Percentiles rank a stretch among this genome's conserved stretches.
phyloP scores from a whole-genome alignment of 768 basidiomycete genomes.

The Tulasnella sp. region DNA sequence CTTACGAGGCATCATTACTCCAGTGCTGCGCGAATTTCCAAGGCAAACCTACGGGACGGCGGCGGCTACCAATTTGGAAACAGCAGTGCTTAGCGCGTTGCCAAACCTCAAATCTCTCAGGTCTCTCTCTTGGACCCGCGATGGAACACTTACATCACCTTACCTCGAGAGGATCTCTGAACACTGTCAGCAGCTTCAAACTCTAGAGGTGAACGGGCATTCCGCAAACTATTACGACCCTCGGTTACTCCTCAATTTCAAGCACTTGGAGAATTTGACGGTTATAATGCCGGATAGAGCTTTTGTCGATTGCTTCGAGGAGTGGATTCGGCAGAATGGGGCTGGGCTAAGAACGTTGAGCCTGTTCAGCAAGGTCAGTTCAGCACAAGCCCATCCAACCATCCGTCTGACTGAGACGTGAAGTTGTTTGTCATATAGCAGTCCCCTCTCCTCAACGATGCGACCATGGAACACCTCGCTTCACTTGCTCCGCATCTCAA shows the following conservation, averaged over 20 bases:
- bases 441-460: slow-evolving; percentile 53
- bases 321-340: slow-evolving; percentile 45
- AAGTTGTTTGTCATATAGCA: slow-evolving; percentile 18
- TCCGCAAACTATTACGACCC: slow-evolving; percentile 49
- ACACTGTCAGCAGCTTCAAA: slow-evolving; percentile 37
- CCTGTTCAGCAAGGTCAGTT: slow-evolving; percentile 59
- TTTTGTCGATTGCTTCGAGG: slow-evolving; percentile 43
- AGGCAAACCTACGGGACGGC: slow-evolving; percentile 37
- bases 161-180: slow-evolving; percentile 47
- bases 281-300: slow-evolving; percentile 65
- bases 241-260: slow-evolving; percentile 42
- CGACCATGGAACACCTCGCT: slow-evolving; percentile 43
- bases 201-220: slow-evolving; percentile 67
- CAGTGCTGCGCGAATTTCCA: slow-evolving; percentile 70
- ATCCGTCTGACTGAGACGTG: neutral
- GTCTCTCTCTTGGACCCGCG: slow-evolving; percentile 71
- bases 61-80: slow-evolving; percentile 32
- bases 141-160: slow-evolving; percentile 57
- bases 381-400: neutral
- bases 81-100: slow-evolving; percentile 44
- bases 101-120: slow-evolving; percentile 53
- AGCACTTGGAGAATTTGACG: slow-evolving; percentile 46
- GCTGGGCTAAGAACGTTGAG: slow-evolving; percentile 49
- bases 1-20: neutral
- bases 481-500: slow-evolving; percentile 45